Base-by-base conservation (phyloP, 345 rosid genomes). In the Aquilaria yunnanensis region DNA sequence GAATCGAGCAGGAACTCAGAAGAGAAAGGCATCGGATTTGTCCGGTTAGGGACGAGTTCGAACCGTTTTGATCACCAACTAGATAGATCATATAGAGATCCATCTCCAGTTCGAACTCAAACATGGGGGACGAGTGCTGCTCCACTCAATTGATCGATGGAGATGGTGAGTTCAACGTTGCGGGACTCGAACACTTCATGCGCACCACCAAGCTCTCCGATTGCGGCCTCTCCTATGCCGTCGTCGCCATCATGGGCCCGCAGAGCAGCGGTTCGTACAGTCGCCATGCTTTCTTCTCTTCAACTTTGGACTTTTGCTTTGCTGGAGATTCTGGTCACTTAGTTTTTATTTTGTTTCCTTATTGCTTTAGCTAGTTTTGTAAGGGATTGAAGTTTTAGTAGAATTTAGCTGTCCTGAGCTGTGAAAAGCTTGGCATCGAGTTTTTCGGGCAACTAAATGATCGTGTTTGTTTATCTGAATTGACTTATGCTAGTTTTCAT, bases 191-290 rank as follows among this genome's bases (percentile, higher is more conserved):
- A 10, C 75, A 65, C 69, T 83, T 88, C 78, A 59, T 77, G 55
- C 72, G 59, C 54, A 74, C 75, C 32, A 81, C 86, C 4, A 78
- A 75, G 63, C 78, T 89, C 13, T 62, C 75, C 64, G 62, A 77
- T 14, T 75, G 87, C n/a, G 92, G 96, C 37, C 90, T 85, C 59
- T 89, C 96, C 48, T 89, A 88, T 60, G 85, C 92, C 3, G 88
- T 89, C 32, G 96, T 89, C 59, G 92, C 96, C 6, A 70, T 86
- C 84, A 84, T 89, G 92, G 92, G 96, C 57, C 96, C 96, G n/a
- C 90, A 86, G 29, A 86, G 96, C 70, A 86, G 92, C 63, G 92
- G 92, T 88, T 72, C 47, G 71, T 56, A 33, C 55, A 16, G 1
- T 65, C 48, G 12, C 16, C 2, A 7, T 55, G 5, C 32, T 2